These are phyloP conservation scores for Spinellus fusiger DNA, from an alignment of 192 early-diverging fungal species.

Conservation along the genomic window DNA sequence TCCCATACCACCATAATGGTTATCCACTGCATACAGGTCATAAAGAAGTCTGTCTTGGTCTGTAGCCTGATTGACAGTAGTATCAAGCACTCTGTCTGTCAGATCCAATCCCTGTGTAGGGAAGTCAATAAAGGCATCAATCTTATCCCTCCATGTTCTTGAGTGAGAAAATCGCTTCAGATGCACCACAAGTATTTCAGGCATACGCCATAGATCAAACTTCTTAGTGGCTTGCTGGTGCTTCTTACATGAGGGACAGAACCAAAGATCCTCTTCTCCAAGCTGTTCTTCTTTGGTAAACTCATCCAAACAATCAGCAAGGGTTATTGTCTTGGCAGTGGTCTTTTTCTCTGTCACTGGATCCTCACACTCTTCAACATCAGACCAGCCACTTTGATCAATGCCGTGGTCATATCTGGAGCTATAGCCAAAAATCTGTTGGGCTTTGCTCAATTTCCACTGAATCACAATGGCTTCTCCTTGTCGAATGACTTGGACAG, in stretches of 20 bases:
- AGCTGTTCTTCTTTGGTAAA: conserved; percentile 72
- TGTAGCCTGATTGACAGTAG: conserved; percentile 1
- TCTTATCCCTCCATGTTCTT: conserved; percentile 61
- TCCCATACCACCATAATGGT: conserved; percentile 78
- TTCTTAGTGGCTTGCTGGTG: conserved; percentile 76
- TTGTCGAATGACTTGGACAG: conserved; percentile 16
- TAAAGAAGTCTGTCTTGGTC: conserved; percentile 39
- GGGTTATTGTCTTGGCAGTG: conserved; percentile 37
- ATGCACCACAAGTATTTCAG: conserved; percentile 78
- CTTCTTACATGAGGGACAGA: conserved; percentile 71
- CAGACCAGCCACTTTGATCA: conserved; percentile 18
- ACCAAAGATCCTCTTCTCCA: conserved; percentile 71
- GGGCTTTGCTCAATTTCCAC: conserved; percentile 13
- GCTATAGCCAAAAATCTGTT: conserved; percentile 17
- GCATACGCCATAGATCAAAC: conserved; percentile 73
- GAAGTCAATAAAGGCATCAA: conserved; percentile 68
- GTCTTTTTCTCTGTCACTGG: conserved; percentile 2
- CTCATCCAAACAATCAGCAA: conserved; percentile 68
- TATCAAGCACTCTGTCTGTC: conserved; percentile 38
- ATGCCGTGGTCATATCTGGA: background rate
- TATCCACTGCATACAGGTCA: conserved; percentile 73
- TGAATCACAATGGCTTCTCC: conserved; percentile 25
- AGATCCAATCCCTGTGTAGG: conserved; percentile 62
- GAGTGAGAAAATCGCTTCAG: conserved; percentile 75
- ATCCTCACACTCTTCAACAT: conserved; percentile 14